These are phyloP conservation scores for Globisporangium takayamanum DNA, from an alignment of 352 stramenopile species.

Conservation along the genomic window DNA sequence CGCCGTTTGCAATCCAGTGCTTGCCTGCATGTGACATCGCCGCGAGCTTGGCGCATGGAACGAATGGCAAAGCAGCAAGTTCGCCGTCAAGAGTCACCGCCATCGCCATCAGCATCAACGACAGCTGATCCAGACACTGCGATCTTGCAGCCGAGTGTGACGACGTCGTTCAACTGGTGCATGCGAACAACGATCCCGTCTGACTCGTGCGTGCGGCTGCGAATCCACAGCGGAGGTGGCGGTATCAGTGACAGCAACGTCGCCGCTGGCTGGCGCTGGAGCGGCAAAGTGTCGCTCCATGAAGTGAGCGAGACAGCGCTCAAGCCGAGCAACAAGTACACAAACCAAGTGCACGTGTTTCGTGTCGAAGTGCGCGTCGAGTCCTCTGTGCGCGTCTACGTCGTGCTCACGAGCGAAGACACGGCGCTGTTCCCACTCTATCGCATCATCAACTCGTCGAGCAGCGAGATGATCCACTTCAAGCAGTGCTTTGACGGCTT, in stretches of 20 bases:
- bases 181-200: slow-evolving; percentile 37
- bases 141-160: slow-evolving; percentile 24
- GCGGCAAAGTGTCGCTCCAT: slow-evolving; percentile 73
- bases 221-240: slow-evolving; percentile 24
- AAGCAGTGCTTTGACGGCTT: slow-evolving; percentile 73
- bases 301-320: slow-evolving; percentile 80
- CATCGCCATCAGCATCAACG: slow-evolving; percentile 12
- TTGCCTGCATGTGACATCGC: slow-evolving; percentile 42
- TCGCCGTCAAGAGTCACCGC: slow-evolving; percentile 8
- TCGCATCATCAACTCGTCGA: slow-evolving; percentile 72
- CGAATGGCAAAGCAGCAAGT: slow-evolving; percentile 2
- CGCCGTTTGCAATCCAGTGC: slow-evolving; percentile 47
- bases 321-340: slow-evolving; percentile 82
- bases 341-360: slow-evolving; percentile 68
- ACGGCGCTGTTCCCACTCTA: slow-evolving; percentile 58
- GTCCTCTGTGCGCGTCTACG: slow-evolving; percentile 58
- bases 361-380: slow-evolving; percentile 77
- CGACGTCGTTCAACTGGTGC: slow-evolving; percentile 66
- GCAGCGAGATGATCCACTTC: slow-evolving; percentile 65
- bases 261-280: slow-evolving; percentile 60
- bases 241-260: slow-evolving; percentile 23
- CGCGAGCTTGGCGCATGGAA: not conserved
- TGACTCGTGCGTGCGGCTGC: slow-evolving; percentile 61
- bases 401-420: slow-evolving; percentile 74
- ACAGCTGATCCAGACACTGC: slow-evolving; percentile 5